Evolutionary conservation across 2,329 filamentous ascomycete species (phyloP).

Genomic region (Talaromyces funiculosus): DNA sequence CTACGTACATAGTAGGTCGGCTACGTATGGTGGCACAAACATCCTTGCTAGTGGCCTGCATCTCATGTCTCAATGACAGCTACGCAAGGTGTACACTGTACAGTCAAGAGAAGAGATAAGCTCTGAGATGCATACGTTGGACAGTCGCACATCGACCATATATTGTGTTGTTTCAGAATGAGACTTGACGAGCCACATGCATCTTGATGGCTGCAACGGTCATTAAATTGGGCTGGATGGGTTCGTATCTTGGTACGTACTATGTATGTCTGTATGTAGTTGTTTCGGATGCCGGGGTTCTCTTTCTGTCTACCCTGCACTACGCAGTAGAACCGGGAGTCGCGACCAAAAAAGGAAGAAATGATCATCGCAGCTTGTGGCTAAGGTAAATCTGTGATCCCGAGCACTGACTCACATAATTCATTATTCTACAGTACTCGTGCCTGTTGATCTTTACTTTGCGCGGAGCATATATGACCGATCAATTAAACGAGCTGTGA

Average conservation of each 20-base stretch:
- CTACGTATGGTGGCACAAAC: background rate
- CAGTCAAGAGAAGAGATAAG: background rate
- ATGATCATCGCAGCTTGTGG: background rate
- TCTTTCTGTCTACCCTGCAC: background rate
- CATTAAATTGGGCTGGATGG: background rate
- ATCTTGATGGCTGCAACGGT: background rate
- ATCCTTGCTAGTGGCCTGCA: background rate
- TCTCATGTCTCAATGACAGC: background rate
- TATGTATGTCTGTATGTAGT: background rate
- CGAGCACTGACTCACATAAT: background rate
- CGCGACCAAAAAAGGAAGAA: background rate
- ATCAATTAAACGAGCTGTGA: background rate
- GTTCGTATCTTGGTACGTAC: background rate
- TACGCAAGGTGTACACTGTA: background rate
- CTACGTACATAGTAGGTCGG: background rate
- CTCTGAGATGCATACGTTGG: background rate
- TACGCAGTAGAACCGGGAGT: background rate
- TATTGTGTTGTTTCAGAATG: constrained; percentile 7
- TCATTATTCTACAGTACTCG: too few relatives aligned
- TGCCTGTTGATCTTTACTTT: background rate
- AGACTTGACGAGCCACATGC: constrained; percentile 4
- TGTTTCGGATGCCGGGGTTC: background rate
- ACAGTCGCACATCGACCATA: too few relatives aligned
- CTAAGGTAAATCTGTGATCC: background rate
- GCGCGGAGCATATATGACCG: background rate